Conservation (phyloP, 805 yeast genomes). For the Hanseniaspora occidentalis region DNA sequence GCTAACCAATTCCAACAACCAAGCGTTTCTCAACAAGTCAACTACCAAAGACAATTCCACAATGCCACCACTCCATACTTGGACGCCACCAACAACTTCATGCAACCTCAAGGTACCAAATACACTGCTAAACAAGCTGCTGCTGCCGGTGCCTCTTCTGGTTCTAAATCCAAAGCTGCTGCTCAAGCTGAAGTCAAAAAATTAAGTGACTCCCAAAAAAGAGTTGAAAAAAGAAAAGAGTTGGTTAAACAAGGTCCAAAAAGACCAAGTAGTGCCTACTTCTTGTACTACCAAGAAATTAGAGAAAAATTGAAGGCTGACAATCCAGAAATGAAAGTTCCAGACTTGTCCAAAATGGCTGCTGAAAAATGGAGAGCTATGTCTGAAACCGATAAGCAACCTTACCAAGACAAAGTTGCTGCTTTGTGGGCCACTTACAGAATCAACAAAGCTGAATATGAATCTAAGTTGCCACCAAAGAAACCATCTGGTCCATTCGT, state of each 20-base stretch:
- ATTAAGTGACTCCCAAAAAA: slow-evolving; percentile 24
- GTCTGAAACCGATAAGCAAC: slow-evolving; percentile 60
- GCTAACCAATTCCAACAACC: background rate
- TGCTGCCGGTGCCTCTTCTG: slow-evolving; percentile 9
- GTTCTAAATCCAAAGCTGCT: slow-evolving; percentile 6
- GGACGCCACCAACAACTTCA: background rate
- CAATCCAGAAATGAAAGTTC: slow-evolving; percentile 25
- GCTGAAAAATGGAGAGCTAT: slow-evolving; percentile 89
- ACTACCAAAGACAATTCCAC: slow-evolving; percentile 5
- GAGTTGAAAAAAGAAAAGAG: slow-evolving; percentile 24
- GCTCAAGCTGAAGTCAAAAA: slow-evolving; percentile 15
- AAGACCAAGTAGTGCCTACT: slow-evolving; percentile 28
- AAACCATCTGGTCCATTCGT: slow-evolving; percentile 28
- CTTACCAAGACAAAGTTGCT: slow-evolving; percentile 50
- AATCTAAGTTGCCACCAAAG: slow-evolving; percentile 25
- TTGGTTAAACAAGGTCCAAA: slow-evolving; percentile 26
- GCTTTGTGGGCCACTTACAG: slow-evolving; percentile 25
- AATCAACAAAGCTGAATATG: slow-evolving; percentile 24
- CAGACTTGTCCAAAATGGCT: slow-evolving; percentile 43
- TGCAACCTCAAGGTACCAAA: background rate
- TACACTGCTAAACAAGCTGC: slow-evolving; percentile 7
- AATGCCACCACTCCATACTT: slow-evolving; percentile 4
- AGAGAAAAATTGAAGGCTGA: slow-evolving; percentile 21
- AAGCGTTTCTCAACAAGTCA: background rate
- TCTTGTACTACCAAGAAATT: slow-evolving; percentile 24